These are phyloP conservation scores for Aurinia saxatilis DNA, from an alignment of 345 rosid species.

Conservation along the genomic window DNA sequence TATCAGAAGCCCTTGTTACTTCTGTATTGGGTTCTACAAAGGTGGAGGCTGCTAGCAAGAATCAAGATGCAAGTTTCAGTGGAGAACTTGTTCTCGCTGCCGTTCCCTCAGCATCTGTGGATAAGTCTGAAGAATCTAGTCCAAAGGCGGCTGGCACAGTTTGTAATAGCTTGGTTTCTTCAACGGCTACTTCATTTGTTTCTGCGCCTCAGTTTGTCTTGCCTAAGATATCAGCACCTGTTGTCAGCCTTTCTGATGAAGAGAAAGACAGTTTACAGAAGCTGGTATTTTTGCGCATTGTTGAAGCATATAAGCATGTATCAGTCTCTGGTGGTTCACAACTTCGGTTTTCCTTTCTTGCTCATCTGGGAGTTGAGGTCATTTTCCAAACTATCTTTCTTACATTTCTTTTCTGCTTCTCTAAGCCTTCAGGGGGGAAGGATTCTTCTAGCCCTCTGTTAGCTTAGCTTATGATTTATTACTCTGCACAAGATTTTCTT, in stretches of 20 bases:
- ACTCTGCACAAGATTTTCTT: background rate
- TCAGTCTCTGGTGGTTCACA: slow-evolving; percentile 75
- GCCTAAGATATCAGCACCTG: slow-evolving; percentile 92
- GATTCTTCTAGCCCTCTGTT: background rate
- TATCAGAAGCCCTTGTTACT: slow-evolving; percentile 49
- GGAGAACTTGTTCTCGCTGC: slow-evolving; percentile 42
- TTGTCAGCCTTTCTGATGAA: slow-evolving; percentile 65
- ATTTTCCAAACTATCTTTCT: slow-evolving; percentile 8
- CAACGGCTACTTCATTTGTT: slow-evolving; percentile 51
- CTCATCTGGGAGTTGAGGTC: slow-evolving; percentile 87
- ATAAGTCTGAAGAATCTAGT: slow-evolving; percentile 77
- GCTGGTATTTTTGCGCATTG: slow-evolving; percentile 55
- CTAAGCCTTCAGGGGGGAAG: background rate
- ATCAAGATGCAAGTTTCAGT: slow-evolving; percentile 45
- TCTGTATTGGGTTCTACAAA: slow-evolving; percentile 51
- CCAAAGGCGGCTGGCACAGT: slow-evolving; percentile 49
- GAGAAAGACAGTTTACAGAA: slow-evolving; percentile 77
- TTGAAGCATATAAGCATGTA: slow-evolving; percentile 78
- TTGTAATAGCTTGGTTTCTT: slow-evolving; percentile 44
- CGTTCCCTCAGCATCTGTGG: slow-evolving; percentile 58
- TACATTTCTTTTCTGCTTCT: background rate
- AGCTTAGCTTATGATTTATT: background rate
- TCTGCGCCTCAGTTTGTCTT: slow-evolving; percentile 43
- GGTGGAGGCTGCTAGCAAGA: slow-evolving; percentile 54
- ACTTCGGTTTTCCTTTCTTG: slow-evolving; percentile 73